Evolutionary conservation across 2,329 filamentous ascomycete species (phyloP).

Genomic region (Nothophoma quercina): DNA sequence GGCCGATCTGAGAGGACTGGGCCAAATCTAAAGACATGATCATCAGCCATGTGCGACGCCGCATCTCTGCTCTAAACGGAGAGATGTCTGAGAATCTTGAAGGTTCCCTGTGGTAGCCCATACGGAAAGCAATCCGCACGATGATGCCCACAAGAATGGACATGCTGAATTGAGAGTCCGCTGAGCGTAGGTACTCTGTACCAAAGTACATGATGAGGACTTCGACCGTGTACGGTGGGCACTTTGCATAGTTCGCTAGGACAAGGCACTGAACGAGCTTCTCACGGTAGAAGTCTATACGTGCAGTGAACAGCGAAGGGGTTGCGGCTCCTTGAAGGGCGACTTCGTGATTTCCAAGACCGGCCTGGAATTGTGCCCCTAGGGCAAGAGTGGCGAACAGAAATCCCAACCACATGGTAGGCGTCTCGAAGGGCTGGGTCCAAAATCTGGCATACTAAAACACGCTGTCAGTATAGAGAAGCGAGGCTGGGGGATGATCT

Average conservation of each 20-base stretch:
- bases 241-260: slow-evolving; percentile 46
- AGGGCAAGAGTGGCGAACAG: slow-evolving; percentile 52
- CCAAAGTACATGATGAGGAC: slow-evolving; percentile 41
- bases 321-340: slow-evolving; percentile 10
- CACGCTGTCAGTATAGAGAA: slow-evolving; percentile 5
- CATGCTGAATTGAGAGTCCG: slow-evolving; percentile 40
- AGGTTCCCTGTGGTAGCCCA: slow-evolving; percentile 56
- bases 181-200: slow-evolving; percentile 38
- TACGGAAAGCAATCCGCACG: slow-evolving; percentile 45
- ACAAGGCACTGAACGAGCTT: slow-evolving; percentile 43
- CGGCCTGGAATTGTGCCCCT: slow-evolving; percentile 35
- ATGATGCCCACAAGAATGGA: slow-evolving; percentile 42
- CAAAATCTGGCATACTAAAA: slow-evolving; percentile 55
- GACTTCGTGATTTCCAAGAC: slow-evolving; percentile 18
- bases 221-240: slow-evolving; percentile 45
- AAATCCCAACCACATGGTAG: slow-evolving; percentile 55
- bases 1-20: slow-evolving; percentile 48
- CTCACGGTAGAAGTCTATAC: slow-evolving; percentile 41
- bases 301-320: slow-evolving; percentile 27
- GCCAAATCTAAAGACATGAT: slow-evolving; percentile 50
- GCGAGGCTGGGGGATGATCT: not conserved
- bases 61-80: slow-evolving; percentile 66
- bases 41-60: slow-evolving; percentile 68
- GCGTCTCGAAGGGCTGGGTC: slow-evolving; percentile 46
- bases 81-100: slow-evolving; percentile 50